These are phyloP conservation scores for Craspedostauros australis DNA, from an alignment of 108 stramenopile genomes.

Conservation along the genomic window DNA sequence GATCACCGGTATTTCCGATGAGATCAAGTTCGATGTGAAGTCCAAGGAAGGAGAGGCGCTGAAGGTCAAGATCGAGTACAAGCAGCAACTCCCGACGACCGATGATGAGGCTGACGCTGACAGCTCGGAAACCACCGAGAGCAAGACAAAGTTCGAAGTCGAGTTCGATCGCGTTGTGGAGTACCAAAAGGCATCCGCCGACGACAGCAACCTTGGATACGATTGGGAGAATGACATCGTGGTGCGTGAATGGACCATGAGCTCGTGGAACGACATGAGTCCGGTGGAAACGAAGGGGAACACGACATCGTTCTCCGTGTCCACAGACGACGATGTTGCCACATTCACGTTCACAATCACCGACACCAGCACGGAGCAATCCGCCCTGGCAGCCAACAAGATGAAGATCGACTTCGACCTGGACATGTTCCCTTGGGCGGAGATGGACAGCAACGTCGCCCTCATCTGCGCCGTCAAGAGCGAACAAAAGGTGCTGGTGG, in stretches of 20 bases:
- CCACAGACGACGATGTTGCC: slow-evolving; percentile 1
- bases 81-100: background rate
- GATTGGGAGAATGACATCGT: slow-evolving; percentile 13
- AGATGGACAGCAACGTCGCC: slow-evolving; percentile 7
- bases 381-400: slow-evolving; percentile 14
- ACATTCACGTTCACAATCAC: slow-evolving; percentile 16
- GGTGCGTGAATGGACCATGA: background rate
- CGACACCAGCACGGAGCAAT: slow-evolving; percentile 1
- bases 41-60: background rate
- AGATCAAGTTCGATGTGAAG: slow-evolving; percentile 4
- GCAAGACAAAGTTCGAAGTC: slow-evolving; percentile 13
- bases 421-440: slow-evolving; percentile 23
- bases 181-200: slow-evolving; percentile 9
- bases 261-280: background rate
- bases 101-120: too few species aligned
- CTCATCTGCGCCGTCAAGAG: slow-evolving; percentile 9
- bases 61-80: slow-evolving; percentile 3
- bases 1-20: background rate
- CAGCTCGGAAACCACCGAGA: background rate
- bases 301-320: background rate
- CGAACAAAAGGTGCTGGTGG: slow-evolving; percentile 1
- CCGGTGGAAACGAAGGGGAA: background rate
- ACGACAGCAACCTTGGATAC: slow-evolving; percentile 4
- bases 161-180: slow-evolving; percentile 22
- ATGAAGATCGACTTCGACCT: slow-evolving; percentile 32